Conservation (phyloP, 495 filamentous ascomycete genomes). For the Astrothelium macrocarpum region DNA sequence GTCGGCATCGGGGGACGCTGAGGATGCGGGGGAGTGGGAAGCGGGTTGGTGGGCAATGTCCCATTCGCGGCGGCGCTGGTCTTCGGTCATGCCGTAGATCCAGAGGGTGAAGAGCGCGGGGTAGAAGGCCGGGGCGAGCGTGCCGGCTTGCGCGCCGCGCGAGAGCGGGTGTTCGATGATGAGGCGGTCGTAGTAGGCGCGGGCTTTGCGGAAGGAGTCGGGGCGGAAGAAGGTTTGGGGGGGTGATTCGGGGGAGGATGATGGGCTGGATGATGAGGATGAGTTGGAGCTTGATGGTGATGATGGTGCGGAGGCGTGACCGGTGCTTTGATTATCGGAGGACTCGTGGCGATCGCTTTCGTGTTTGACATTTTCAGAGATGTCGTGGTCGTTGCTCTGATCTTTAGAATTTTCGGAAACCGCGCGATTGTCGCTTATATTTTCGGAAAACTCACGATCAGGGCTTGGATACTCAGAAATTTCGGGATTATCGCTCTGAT, state of each 20-base stretch:
- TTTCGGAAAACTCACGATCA: no score
- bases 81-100: conserved; percentile 49
- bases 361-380: no score
- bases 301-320: neutral
- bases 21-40: no score
- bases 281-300: neutral
- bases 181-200: conserved; percentile 55
- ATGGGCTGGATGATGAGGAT: neutral
- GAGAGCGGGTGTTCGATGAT: conserved; percentile 55
- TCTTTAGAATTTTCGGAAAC: no score
- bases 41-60: no score
- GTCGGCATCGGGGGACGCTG: no score
- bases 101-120: conserved; percentile 59
- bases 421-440: neutral
- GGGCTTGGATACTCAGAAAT: no score
- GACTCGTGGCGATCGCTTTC: no score
- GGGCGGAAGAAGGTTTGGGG: conserved; percentile 33
- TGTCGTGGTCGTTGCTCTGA: no score
- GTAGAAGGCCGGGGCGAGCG: conserved; percentile 50
- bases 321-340: neutral
- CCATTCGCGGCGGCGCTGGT: conserved; percentile 11
- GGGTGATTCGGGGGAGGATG: neutral
- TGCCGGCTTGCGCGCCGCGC: conserved; percentile 5
- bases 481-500: no score
- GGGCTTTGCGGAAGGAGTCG: conserved; percentile 47